A percentile compares a stretch with the other conserved stretches of the same genome.
Evolutionary conservation across 352 stramenopile genomes (phyloP).

Genomic region (Phytophthora crassamura): DNA sequence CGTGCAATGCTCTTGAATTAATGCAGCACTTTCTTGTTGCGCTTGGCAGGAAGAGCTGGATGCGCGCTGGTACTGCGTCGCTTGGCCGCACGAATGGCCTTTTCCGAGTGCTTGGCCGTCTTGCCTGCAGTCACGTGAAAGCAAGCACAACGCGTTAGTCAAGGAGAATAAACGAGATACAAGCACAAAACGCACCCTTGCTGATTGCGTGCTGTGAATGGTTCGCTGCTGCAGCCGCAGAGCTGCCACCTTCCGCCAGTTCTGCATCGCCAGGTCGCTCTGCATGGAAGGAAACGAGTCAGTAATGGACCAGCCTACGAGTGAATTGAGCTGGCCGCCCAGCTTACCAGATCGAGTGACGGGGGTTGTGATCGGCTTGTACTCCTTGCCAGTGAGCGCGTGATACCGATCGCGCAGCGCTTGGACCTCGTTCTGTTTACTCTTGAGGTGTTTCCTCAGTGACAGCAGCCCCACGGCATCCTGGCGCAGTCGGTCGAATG

Average conservation of each 20-base stretch:
- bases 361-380: conserved; percentile 50
- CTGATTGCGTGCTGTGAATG: conserved; percentile 33
- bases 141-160: not conserved
- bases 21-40: conserved; percentile 64
- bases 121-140: conserved; percentile 43
- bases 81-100: conserved; percentile 53
- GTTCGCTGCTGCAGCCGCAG: conserved; percentile 19
- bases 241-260: conserved; percentile 5
- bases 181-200: conserved; percentile 38
- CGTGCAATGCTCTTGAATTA: conserved; percentile 12
- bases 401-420: conserved; percentile 61
- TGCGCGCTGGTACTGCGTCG: conserved; percentile 38
- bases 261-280: conserved; percentile 43
- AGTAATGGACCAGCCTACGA: conserved; percentile 10
- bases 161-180: conserved; percentile 1
- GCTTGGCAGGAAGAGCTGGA: conserved; percentile 51
- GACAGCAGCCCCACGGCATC: conserved; percentile 64
- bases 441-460: conserved; percentile 65
- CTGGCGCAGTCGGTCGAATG: conserved; percentile 66
- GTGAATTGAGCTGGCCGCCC: not conserved
- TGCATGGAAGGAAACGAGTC: conserved; percentile 19
- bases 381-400: conserved; percentile 58
- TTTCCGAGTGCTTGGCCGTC: conserved; percentile 62
- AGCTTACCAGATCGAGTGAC: conserved; percentile 45
- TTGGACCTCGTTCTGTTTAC: conserved; percentile 61